phyloP scores from a whole-genome alignment of 495 filamentous ascomycete species.

The Collariella sp. region DNA sequence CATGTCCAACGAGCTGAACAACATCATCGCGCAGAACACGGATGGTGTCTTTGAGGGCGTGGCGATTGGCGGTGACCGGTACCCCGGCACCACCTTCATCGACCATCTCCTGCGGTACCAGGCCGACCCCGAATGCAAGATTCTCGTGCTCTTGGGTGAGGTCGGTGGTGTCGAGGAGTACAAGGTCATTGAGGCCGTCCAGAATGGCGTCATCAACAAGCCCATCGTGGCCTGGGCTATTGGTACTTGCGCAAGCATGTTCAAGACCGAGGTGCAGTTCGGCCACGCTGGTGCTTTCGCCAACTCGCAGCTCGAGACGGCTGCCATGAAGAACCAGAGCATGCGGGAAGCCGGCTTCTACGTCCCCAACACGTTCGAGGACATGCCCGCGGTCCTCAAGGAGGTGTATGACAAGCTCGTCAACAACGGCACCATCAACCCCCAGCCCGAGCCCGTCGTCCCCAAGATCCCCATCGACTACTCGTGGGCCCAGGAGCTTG shows the following conservation, averaged over 20 bases:
- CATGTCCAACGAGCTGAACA: constrained; percentile 99
- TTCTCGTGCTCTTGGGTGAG: constrained; percentile 90
- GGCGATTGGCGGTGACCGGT: constrained; percentile 97
- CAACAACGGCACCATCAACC: constrained; percentile 71
- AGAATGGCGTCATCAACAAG: constrained; percentile 89
- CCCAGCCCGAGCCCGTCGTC: constrained; percentile 77
- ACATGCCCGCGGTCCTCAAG: constrained; percentile 68
- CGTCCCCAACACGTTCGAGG: constrained; percentile 93
- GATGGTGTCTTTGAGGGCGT: constrained; percentile 99
- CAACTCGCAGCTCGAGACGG: constrained; percentile 98
- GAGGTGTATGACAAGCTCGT: constrained; percentile 79
- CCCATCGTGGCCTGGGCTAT: constrained; percentile 99
- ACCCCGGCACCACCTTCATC: constrained; percentile 98
- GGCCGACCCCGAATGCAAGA: constrained; percentile 93
- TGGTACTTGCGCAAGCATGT: constrained; percentile 97
- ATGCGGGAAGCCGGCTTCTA: constrained; percentile 92
- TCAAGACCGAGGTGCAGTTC: constrained; percentile 99
- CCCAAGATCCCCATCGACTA: constrained; percentile 99
- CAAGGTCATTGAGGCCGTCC: constrained; percentile 96
- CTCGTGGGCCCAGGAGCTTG: constrained; percentile 98
- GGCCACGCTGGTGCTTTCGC: constrained; percentile 97
- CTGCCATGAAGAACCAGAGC: constrained; percentile 86
- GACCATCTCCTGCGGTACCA: constrained; percentile 95
- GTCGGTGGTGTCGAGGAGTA: constrained; percentile 99
- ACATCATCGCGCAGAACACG: constrained; percentile 91